Conservation (phyloP, 2,329 filamentous ascomycete species). For the Verticillium albo-atrum region DNA sequence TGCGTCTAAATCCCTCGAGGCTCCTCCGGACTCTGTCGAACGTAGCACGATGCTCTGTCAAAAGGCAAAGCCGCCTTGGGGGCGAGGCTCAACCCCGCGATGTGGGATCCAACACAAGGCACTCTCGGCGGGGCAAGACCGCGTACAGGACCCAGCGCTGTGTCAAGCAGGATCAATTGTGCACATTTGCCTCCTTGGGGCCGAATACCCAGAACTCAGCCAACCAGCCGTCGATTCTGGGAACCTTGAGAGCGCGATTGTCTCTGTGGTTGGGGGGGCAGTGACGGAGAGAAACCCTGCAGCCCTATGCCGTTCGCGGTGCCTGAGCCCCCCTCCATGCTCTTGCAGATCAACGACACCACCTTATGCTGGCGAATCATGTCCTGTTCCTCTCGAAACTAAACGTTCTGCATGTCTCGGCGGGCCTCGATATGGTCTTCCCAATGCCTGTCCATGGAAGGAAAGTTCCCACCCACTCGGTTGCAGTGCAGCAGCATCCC, state of each 20-base stretch:
- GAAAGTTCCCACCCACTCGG: background rate
- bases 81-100: background rate
- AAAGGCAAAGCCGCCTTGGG: background rate
- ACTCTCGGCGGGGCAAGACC: background rate
- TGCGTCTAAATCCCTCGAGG: too few relatives aligned
- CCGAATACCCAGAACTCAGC: background rate
- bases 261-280: too few relatives aligned
- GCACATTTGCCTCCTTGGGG: background rate
- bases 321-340: too few relatives aligned
- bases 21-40: background rate
- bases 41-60: background rate
- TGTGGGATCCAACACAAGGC: background rate
- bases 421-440: background rate
- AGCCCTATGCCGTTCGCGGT: too few relatives aligned
- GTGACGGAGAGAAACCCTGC: too few relatives aligned
- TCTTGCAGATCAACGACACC: background rate
- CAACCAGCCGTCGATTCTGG: background rate
- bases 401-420: background rate
- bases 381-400: background rate
- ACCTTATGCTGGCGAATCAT: background rate
- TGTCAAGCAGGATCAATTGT: background rate
- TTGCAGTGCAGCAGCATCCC: background rate
- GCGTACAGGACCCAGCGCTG: background rate
- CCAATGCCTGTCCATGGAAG: background rate
- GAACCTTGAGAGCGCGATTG: too few relatives aligned